A percentile compares a stretch with the other conserved stretches of the same genome.
These are phyloP conservation scores for Macrophomina tecta DNA, from an alignment of 2,329 filamentous ascomycete genomes.

Conservation along the genomic window DNA sequence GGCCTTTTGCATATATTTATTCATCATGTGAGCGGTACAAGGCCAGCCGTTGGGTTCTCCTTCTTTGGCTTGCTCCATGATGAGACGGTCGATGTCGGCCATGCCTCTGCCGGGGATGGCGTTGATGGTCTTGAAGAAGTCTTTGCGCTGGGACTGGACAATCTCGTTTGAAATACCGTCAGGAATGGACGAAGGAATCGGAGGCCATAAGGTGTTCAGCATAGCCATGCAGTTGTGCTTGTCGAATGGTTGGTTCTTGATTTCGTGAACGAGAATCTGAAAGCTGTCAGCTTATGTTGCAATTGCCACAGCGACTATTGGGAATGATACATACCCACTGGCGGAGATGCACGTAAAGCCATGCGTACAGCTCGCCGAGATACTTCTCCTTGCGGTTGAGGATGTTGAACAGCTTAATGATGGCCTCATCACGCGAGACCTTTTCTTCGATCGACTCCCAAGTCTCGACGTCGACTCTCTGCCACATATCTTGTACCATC, in stretches of 20 bases:
- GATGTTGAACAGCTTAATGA: slow-evolving; percentile 35
- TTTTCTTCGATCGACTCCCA: slow-evolving; percentile 47
- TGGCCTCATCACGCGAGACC: slow-evolving; percentile 57
- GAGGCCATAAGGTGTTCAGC: slow-evolving; percentile 71
- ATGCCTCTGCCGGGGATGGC: slow-evolving; percentile 63
- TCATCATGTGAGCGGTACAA: slow-evolving; percentile 53
- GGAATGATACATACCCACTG: slow-evolving; percentile 62
- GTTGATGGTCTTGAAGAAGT: slow-evolving; percentile 67
- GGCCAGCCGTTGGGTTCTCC: slow-evolving; percentile 65
- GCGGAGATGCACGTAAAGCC: slow-evolving; percentile 66
- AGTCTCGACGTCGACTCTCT: slow-evolving; percentile 24
- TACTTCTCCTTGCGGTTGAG: slow-evolving; percentile 23
- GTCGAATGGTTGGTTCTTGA: slow-evolving; percentile 66
- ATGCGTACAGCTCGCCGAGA: slow-evolving; percentile 55
- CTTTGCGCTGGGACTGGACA: slow-evolving; percentile 63
- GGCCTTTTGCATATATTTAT: slow-evolving; percentile 64
- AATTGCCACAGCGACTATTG: neutral
- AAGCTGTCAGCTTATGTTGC: slow-evolving; percentile 26
- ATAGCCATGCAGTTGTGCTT: slow-evolving; percentile 71
- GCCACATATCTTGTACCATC: slow-evolving; percentile 51
- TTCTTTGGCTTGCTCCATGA: slow-evolving; percentile 58
- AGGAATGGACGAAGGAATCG: slow-evolving; percentile 50
- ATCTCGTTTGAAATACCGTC: slow-evolving; percentile 55
- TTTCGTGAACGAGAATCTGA: slow-evolving; percentile 69
- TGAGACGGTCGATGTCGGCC: slow-evolving; percentile 58